Conservation (phyloP, 2,329 filamentous ascomycete species). For the Lojkania enalia region DNA sequence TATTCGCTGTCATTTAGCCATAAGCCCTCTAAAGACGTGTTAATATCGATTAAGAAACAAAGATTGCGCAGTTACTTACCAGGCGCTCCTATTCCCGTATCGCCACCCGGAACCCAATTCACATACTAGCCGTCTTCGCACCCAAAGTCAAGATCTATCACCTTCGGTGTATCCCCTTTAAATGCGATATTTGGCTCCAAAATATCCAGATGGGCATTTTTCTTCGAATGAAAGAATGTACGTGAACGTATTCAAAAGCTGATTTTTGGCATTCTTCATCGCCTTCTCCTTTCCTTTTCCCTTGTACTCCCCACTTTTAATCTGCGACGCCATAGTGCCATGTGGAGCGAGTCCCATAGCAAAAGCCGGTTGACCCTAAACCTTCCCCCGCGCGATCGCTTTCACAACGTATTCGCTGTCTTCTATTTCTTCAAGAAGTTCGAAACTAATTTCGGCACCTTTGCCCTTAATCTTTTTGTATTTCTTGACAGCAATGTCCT, state of each 20-base stretch:
- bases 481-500: constrained; percentile 6
- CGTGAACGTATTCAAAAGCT: constrained; percentile 1
- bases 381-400: neutral
- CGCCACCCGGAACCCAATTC: neutral
- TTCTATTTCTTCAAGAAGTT: neutral
- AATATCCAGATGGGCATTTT: neutral
- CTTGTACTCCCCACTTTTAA: neutral
- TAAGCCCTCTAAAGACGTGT: too few species aligned
- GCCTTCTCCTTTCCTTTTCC: constrained; percentile 6
- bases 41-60: too few species aligned
- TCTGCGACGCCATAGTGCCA: neutral
- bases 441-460: constrained; percentile 1
- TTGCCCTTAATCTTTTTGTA: neutral
- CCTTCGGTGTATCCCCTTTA: constrained; percentile 2
- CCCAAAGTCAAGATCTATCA: constrained; percentile 4
- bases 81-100: neutral
- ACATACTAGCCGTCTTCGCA: neutral
- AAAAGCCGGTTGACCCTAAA: neutral
- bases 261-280: neutral
- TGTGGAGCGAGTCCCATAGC: constrained; percentile 3
- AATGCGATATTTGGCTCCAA: constrained; percentile 1
- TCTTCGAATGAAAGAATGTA: neutral
- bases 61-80: neutral
- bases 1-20: too few species aligned
- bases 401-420: constrained; percentile 1